Evolutionary conservation across 805 yeast species (phyloP), one percentile per base, ranked within the genome.

Genomic region (Candida hungchunana): DNA sequence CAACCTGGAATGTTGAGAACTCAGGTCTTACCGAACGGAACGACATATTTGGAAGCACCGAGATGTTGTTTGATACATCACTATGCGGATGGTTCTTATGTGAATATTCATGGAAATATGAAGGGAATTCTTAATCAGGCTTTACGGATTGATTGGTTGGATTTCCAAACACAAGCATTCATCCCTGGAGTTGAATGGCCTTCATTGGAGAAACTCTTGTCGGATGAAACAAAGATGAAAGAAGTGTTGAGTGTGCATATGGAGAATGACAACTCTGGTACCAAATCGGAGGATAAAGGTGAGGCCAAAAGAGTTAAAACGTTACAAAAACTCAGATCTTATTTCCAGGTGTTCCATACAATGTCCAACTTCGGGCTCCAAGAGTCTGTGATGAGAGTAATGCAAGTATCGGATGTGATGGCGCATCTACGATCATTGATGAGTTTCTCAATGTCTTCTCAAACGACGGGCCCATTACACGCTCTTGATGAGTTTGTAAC

Each of bases 381-480:
- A 36, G 78, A 73, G 34, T 70, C 71, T 26, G 77, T 84, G 6
- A 72, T 84, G 75, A 63, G 90, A 40, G 67, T 79, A 16, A 59
- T 86, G 61, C 90, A 84, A 56, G 75, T 83, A 5, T 73, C 87
- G 27, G 93, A 85, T 56, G 80, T 81, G 8, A 82, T 87, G 86
- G 69, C 87, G 0, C 75, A 76, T 42, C 66, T 86, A 44, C 71
- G 73, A 37, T 77, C 82, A 6, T 60, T 87, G 37, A 77, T 84
- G 77, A 63, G 68, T 9, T 75, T 68, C 46, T 71, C 83, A 8
- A 62, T 64, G 38, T 58, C 68, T 6, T 63, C 64, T 21, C 66
- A 73, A 18, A 65, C 72, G 4, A 57, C 57, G 6, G 72, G 79
- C 22, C 85, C 88, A 0, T 42, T 75, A 27, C 71, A 69, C 17